Evolutionary conservation across 2,329 filamentous ascomycete genomes (phyloP).

Genomic region (Colletotrichum orbiculare): DNA sequence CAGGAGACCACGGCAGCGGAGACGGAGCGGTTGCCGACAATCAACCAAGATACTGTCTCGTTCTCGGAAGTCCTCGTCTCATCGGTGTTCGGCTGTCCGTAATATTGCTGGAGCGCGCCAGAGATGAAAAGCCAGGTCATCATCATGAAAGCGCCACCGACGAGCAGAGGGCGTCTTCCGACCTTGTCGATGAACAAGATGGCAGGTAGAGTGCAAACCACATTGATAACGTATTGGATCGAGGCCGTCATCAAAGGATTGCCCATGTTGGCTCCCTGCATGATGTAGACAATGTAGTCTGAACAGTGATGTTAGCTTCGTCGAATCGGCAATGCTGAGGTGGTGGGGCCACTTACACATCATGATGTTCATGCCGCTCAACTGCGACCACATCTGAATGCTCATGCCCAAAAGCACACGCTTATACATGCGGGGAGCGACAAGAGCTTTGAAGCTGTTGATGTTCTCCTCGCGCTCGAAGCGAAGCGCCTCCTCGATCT

Average conservation of each 20-base stretch:
- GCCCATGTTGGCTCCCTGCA: conserved; percentile 67
- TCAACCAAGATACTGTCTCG: conserved; percentile 67
- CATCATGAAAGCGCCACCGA: conserved; percentile 68
- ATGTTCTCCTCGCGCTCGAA: conserved; percentile 64
- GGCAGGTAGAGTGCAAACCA: conserved; percentile 67
- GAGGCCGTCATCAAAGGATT: conserved; percentile 68
- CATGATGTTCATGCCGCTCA: conserved; percentile 71
- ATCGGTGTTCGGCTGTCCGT: conserved; percentile 62
- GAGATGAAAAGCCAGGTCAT: conserved; percentile 72
- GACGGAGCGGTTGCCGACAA: conserved; percentile 60
- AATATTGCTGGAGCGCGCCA: conserved; percentile 70
- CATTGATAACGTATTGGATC: conserved; percentile 74
- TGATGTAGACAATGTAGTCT: conserved; percentile 70
- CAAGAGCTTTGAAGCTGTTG: conserved; percentile 61
- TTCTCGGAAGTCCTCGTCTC: conserved; percentile 51
- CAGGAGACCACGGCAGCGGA: conserved; percentile 74
- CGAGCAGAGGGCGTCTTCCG: conserved; percentile 67
- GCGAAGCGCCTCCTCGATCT: conserved; percentile 65
- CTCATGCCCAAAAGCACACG: conserved; percentile 68
- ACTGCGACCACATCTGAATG: conserved; percentile 69
- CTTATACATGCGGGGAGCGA: conserved; percentile 63
- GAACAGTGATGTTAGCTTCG: not conserved
- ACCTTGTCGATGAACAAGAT: conserved; percentile 70
- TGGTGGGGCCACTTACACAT: conserved; percentile 49
- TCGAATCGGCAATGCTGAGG: not conserved